Evolutionary conservation across 2,329 filamentous ascomycete species (phyloP).

Genomic region (Phyllosticta paracitricarpa): DNA sequence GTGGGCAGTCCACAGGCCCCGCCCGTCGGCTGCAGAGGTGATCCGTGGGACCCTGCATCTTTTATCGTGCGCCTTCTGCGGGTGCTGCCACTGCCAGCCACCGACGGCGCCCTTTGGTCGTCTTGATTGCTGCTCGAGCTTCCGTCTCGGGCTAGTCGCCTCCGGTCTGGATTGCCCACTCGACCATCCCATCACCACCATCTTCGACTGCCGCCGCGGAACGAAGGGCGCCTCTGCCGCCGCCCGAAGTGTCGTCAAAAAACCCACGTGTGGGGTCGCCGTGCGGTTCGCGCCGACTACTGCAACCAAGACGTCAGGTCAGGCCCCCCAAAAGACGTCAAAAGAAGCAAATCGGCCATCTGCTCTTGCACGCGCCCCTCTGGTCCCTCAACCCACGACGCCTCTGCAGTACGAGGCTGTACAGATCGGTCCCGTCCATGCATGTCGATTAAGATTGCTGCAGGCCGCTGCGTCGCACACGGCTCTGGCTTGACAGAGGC

Average conservation of each 20-base stretch:
- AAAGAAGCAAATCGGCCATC: neutral
- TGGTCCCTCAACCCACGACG: neutral
- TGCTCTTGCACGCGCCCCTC: neutral
- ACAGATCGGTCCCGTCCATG: neutral
- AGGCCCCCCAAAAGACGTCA: neutral
- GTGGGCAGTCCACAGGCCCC: neutral
- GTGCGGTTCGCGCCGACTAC: neutral
- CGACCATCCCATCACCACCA: no score
- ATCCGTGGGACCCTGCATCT: conserved; percentile 10
- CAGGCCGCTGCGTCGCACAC: neutral
- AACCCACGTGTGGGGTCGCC: neutral
- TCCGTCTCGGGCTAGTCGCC: neutral
- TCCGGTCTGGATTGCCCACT: neutral
- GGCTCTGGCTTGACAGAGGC: neutral
- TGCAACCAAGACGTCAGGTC: neutral
- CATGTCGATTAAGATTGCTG: neutral
- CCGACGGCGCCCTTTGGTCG: no score
- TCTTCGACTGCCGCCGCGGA: neutral
- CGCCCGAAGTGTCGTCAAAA: neutral
- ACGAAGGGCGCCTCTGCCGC: neutral
- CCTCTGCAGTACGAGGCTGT: neutral
- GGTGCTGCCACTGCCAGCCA: neutral
- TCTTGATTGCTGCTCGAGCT: neutral
- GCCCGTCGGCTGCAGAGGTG: conserved; percentile 1
- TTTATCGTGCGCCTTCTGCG: conserved; percentile 5